Evolutionary conservation across 2,329 filamentous ascomycete genomes (phyloP), one percentile per base, ranked within the genome.

Genomic region (Nakataea oryzae): DNA sequence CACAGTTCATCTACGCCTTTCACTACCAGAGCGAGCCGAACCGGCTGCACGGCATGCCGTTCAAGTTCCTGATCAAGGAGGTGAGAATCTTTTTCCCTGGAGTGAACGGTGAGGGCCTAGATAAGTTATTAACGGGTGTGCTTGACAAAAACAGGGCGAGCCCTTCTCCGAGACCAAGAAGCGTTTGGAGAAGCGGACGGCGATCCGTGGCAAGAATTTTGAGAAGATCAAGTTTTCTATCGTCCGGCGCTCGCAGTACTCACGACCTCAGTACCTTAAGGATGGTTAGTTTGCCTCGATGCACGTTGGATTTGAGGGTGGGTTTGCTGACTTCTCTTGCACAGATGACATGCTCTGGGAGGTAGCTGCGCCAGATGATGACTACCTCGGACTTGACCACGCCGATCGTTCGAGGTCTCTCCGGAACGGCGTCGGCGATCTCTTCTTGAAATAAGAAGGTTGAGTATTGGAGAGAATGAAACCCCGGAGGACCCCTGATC

Each of bases 171-270:
- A 97, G 41, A 97, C 93, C 56, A 97, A 93, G 78, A 91, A 96
- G 76, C 86, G 95, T n/a, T 79, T 99, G 4, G 93, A 95, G 68
- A 93, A 93, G 74, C 84, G 93, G 63, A 96, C 91, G 0, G 93
- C 93, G 29, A 87, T 99, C 76, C 97, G 97, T 76, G 96, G 95
- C 74, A 99, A 99, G 80, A 91, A 91, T 67, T 93, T 99, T 68
- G 93, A 99, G 75, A 97, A 97, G 81, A 95, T 99, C 75, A 97
- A 96, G 75, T 97, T 99, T 78, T 90, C 92, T 8, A 76, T 96
- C 34, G 83, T 97, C 60, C 80, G 86, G 73, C 81, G 89, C 72
- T 81, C 85, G 60, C 79, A 80, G 55, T 96, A 90, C 74, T 86
- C 89, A 54, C 91, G 89, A 70, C 89, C 92, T 29, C 83, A 86